phyloP scores from a whole-genome alignment of 2,329 filamentous ascomycete genomes.

The Neurospora crassa region DNA sequence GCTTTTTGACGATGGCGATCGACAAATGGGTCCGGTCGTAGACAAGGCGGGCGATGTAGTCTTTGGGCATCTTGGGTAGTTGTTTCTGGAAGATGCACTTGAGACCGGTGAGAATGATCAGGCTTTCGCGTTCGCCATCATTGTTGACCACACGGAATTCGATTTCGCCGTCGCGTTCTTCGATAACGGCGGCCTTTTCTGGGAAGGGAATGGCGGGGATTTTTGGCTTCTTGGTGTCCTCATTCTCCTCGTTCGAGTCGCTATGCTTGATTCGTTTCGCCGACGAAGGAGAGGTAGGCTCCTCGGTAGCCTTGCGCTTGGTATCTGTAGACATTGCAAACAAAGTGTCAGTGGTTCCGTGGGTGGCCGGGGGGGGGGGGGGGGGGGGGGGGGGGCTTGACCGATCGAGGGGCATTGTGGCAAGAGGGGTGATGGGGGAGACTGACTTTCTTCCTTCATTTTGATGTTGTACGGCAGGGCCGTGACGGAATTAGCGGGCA shows the following conservation, averaged over 20 bases:
- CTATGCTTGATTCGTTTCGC: slow-evolving; percentile 55
- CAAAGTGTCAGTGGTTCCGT: not conserved
- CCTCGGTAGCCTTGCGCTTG: slow-evolving; percentile 67
- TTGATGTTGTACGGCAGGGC: slow-evolving; percentile 7
- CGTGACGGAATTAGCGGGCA: slow-evolving; percentile 5
- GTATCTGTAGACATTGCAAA: slow-evolving; percentile 27
- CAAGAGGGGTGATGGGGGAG: not conserved
- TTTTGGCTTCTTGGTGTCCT: slow-evolving; percentile 39
- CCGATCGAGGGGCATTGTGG: not conserved
- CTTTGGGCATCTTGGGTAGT: slow-evolving; percentile 97
- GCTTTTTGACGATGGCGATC: slow-evolving; percentile 95
- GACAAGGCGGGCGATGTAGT: slow-evolving; percentile 94
- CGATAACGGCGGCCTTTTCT: slow-evolving; percentile 85
- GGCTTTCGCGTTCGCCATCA: slow-evolving; percentile 75
- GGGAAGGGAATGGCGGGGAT: slow-evolving; percentile 69
- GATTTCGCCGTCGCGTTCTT: slow-evolving; percentile 89
- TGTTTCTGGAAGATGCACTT: slow-evolving; percentile 99
- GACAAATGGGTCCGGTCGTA: slow-evolving; percentile 95
- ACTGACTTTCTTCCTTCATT: slow-evolving; percentile 21
- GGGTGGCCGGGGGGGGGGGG: not conserved
- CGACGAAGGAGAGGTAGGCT: slow-evolving; percentile 50
- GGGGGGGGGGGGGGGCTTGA: not conserved
- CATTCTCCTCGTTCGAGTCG: slow-evolving; percentile 30
- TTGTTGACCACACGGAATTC: slow-evolving; percentile 98
- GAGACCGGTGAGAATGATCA: slow-evolving; percentile 88